Percentiles rank a stretch among this genome's conserved stretches.
Evolutionary conservation across 148 eudicot species (phyloP).

Genomic region (Camellia granthamiana): DNA sequence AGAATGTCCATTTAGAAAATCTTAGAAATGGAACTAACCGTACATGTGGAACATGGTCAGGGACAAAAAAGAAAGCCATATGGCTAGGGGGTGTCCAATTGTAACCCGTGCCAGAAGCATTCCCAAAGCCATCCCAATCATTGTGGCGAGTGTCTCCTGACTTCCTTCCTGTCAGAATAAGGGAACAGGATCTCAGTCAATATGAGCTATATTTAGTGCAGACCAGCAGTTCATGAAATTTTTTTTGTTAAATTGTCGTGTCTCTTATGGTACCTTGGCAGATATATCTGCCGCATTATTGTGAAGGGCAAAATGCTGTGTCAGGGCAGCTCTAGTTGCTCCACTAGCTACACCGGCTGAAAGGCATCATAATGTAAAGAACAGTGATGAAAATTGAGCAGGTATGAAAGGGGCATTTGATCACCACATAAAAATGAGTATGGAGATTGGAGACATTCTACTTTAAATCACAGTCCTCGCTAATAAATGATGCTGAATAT

Average conservation of each 20-base stretch:
- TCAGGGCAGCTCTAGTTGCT: slow-evolving; percentile 98
- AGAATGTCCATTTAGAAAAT: slow-evolving; percentile 4
- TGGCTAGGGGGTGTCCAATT: slow-evolving; percentile 67
- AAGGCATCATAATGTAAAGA: slow-evolving; percentile 19
- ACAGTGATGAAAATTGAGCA: slow-evolving; percentile 2
- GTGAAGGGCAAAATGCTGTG: slow-evolving; percentile 97
- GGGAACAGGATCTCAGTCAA: slow-evolving; percentile 10
- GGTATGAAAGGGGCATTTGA: not conserved
- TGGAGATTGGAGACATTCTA: not conserved
- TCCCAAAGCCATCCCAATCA: slow-evolving; percentile 96
- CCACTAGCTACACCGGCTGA: slow-evolving; percentile 99
- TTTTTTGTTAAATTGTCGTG: slow-evolving; percentile 9
- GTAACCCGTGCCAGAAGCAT: slow-evolving; percentile 89
- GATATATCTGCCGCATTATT: slow-evolving; percentile 98
- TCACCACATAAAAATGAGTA: not conserved
- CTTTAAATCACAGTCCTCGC: not conserved
- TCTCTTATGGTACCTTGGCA: slow-evolving; percentile 64
- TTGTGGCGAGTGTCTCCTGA: slow-evolving; percentile 96
- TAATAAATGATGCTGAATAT: not conserved
- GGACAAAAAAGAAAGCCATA: slow-evolving; percentile 86
- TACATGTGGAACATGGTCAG: slow-evolving; percentile 91
- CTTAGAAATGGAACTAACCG: slow-evolving; percentile 54
- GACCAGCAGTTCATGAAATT: not conserved
- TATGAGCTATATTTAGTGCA: not conserved
- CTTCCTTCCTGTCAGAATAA: slow-evolving; percentile 80